These are phyloP conservation scores for Haematococcus lacustris DNA, from an alignment of 139 green algal genomes.

Conservation along the genomic window DNA sequence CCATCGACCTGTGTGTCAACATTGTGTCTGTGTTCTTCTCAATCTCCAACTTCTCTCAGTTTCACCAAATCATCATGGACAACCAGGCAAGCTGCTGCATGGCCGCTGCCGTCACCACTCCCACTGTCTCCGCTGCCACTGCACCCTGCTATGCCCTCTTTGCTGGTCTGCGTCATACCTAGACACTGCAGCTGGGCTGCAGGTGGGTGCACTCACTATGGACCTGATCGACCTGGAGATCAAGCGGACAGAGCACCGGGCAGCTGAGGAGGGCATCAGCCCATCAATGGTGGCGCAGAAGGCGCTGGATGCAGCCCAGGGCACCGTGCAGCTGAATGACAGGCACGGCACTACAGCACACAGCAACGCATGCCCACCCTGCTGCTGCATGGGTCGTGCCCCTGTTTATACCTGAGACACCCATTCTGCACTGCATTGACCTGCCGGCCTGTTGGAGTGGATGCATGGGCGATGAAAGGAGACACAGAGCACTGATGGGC, in stretches of 20 bases:
- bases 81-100: constrained; percentile 53
- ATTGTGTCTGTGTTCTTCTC: constrained; percentile 68
- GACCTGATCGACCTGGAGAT: constrained; percentile 76
- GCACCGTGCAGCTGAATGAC: constrained; percentile 20
- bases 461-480: no score
- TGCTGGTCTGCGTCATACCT: no score
- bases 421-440: no score
- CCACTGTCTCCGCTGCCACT: no score
- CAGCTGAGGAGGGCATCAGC: constrained; percentile 44
- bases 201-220: constrained; percentile 73
- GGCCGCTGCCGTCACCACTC: no score
- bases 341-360: constrained; percentile 8
- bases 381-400: no score
- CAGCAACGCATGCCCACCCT: neutral
- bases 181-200: neutral
- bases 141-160: no score
- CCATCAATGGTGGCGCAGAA: constrained; percentile 46
- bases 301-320: constrained; percentile 35
- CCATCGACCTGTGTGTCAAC: constrained; percentile 68
- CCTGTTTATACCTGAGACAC: no score
- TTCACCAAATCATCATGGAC: constrained; percentile 63
- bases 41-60: constrained; percentile 68
- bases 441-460: no score
- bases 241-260: constrained; percentile 54
- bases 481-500: no score